Base-by-base conservation (phyloP, 169 alveolate species). In the Plasmodium malariae region DNA sequence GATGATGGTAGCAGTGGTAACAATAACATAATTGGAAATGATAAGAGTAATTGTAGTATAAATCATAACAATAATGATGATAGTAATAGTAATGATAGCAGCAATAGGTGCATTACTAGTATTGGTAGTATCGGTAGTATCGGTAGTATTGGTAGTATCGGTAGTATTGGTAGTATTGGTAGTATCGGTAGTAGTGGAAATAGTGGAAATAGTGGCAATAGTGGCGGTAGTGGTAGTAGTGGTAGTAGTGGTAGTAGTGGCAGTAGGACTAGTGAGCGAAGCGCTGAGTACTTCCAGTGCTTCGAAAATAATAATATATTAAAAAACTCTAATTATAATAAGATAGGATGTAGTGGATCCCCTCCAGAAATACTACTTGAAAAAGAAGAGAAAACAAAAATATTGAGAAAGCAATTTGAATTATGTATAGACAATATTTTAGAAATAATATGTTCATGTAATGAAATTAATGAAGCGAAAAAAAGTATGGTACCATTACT, bases 381-480 rank as follows among this genome's bases (percentile, higher is more conserved):
- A 6, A 36, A 30, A 36, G 83, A 65, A 80, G 70, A 67, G 36
- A 80, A 48, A n/a, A 9, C 3, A 32, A 60, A 40, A 32, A 2
- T 43, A 28, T 2, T 80, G 30, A 67, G 73, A 1, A 80, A 65
- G 43, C 54, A 80, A 30, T 60, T 68, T 7, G 90, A 80, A 49
- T 45, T 51, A 4, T 55, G 68, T 59, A 51, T 80, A 11, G 90
- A 80, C 34, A 80, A 48, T 49, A 43, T 80, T 17, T 57, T 80
- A 43, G 78, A 67, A 57, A 68, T 24, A 17, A 80, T 80, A 36
- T 48, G 30, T 43, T 48, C 90, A 9, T 80, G 90, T 67, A 67
- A 6, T 30, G 90, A 80, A 80, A 67, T 80, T 28, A 67, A 51
- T 9, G 73, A 80, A 65, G 90, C 90, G 0, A 80, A 80, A 30